These are phyloP conservation scores for Clavariopsis aquatica DNA, from an alignment of 495 filamentous ascomycete species.

Conservation along the genomic window DNA sequence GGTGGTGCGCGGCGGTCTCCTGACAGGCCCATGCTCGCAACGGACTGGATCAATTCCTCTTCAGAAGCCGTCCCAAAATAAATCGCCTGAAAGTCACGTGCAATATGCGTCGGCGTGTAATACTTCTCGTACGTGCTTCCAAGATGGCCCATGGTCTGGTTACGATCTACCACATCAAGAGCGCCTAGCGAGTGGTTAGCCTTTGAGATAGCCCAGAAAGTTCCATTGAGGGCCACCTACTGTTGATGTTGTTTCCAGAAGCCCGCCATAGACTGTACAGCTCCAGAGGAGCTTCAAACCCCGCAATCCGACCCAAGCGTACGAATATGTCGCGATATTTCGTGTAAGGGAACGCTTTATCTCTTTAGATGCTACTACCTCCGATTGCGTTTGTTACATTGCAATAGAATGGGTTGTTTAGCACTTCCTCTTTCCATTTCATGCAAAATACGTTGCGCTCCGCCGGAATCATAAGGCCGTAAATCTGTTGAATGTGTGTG, in stretches of 20 bases:
- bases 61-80: conserved; percentile 27
- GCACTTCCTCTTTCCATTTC: conserved; percentile 24
- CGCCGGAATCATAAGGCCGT: conserved; percentile 22
- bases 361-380: conserved; percentile 17
- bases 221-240: conserved; percentile 18
- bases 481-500: conserved; percentile 24
- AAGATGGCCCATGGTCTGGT: conserved; percentile 27
- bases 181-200: conserved; percentile 16
- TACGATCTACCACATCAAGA: conserved; percentile 10
- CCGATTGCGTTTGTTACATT: conserved; percentile 14
- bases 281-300: conserved; percentile 21
- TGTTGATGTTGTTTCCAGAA: conserved; percentile 30
- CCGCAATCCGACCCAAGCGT: conserved; percentile 13
- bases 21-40: conserved; percentile 22
- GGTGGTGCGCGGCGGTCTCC: conserved; percentile 22
- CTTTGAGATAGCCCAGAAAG: too few species aligned
- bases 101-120: conserved; percentile 28
- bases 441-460: conserved; percentile 17
- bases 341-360: conserved; percentile 21
- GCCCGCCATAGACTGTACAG: conserved; percentile 29
- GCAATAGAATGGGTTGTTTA: conserved; percentile 26
- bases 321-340: conserved; percentile 29
- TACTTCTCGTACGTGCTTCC: conserved; percentile 23
- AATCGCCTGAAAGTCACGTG: conserved; percentile 24
- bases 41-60: conserved; percentile 25